Base-by-base conservation (phyloP, 768 basidiomycete genomes). In the Coprinellus aureogranulatus region DNA sequence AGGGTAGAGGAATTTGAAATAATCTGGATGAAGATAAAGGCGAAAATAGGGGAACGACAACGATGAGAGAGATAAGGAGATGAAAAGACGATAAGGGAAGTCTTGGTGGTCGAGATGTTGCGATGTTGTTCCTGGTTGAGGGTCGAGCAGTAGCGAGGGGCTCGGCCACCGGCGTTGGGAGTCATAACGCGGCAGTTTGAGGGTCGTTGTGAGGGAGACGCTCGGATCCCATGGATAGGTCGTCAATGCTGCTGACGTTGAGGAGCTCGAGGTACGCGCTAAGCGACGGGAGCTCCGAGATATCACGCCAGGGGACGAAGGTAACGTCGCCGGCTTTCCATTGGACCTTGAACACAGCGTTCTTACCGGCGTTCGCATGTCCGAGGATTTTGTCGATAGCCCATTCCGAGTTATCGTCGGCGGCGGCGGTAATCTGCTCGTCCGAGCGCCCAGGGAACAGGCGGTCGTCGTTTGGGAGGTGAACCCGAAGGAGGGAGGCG, bases 241-340 rank as follows among this genome's bases (percentile, higher is more conserved):
- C 16, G 2, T 9, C 9, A 16, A 56, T 49, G 4, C 49, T 30
- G 16, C 6, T 10, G 26, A 44, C 22, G 26, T 39, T 39, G 4
- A 57, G 47, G 2, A 44, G 10, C 26, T 51, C 55, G 31, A 57
- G 27, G 23, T 57, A 57, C 23, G 14, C 25, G 6, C 5, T 4
- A 18, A 57, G 55, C 3, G 48, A 46, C 18, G 37, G 55, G 3
- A 57, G 10, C 4, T 57, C 12, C 3, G 48, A 11, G 8, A 51
- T 9, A 8, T 57, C 34, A 28, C 37, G 40, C 8, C 65, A 67
- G 0, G 67, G 62, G 8, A 74, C 23, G 76, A 76, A 78, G 20
- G 68, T 71, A 1, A 59, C 34, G 28, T 74, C 70, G 2, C 71
- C 62, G 2, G 68, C 64, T 51, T 65, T 68, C 71, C 72, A 74